A percentile compares a stretch with the other conserved stretches of the same genome.
Evolutionary conservation across 768 basidiomycete species (phyloP).

Genomic region (Trametes elegans): DNA sequence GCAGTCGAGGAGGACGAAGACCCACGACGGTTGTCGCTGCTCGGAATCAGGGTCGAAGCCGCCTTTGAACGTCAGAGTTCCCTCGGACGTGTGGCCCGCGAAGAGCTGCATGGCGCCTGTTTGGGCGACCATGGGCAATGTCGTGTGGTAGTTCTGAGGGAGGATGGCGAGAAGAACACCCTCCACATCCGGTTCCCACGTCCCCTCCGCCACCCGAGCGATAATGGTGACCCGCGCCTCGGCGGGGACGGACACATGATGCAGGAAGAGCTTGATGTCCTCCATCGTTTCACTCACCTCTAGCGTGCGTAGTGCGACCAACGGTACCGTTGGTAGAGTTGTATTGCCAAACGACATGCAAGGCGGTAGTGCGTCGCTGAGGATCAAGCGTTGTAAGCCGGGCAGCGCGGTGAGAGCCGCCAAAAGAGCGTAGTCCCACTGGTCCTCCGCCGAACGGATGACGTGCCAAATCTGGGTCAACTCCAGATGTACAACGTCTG

Average conservation of each 20-base stretch:
- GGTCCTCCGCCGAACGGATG: neutral
- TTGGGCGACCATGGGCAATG: neutral
- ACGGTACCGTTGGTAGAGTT: neutral
- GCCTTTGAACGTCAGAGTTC: neutral
- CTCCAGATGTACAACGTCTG: neutral
- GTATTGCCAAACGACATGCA: neutral
- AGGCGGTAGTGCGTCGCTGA: neutral
- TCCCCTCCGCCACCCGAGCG: constrained; percentile 1
- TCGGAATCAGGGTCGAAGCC: neutral
- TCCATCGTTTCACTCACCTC: constrained; percentile 1
- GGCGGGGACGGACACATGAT: neutral
- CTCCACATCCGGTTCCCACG: neutral
- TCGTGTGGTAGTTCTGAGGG: neutral
- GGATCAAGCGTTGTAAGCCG: neutral
- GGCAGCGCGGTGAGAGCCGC: neutral
- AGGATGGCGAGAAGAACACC: neutral
- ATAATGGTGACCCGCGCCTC: neutral
- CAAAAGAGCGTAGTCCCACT: neutral
- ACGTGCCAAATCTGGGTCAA: constrained; percentile 1
- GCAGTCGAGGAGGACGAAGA: neutral
- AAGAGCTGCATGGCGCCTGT: neutral
- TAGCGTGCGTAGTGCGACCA: neutral
- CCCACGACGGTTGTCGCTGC: neutral
- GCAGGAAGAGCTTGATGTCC: constrained; percentile 5
- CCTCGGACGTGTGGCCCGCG: neutral